Base-by-base conservation (phyloP, 345 rosid species). In the Populus euphratica region DNA sequence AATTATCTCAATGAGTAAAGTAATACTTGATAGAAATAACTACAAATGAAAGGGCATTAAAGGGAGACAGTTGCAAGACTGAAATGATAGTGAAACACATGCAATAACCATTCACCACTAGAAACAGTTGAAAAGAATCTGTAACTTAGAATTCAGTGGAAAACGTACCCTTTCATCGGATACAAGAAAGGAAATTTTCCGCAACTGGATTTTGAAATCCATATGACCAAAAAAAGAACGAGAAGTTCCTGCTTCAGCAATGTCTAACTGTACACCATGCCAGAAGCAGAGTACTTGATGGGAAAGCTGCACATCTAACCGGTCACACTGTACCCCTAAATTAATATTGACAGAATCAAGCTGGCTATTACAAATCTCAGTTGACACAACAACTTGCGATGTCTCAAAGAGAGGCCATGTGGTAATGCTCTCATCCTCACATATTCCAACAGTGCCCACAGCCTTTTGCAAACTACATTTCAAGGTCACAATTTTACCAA, bases 91-190 rank as follows among this genome's bases (percentile, higher is more conserved):
- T 10, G 75, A 68, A 73, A 61, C 31, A 79, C 36, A 59, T 52
- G 7, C 9, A 61, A 70, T 74, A 62, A 64, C 72, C 65, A 50
- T 78, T 75, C 62, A 76, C 31, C 56, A 66, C 23, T 44, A 69
- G 20, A 73, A 80, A 39, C 68, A 68, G 44, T 21, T 31, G 35
- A 41, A 54, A 11, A 68, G 49, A 77, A 35, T 18, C 41, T 12
- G 29, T 49, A 29, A 31, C 16, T 41, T 41, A 27, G 47, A 20
- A 67, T 69, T 38, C 52, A 84, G 43, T 41, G 47, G 62, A 23
- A 63, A 71, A 63, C 86, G 21, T 90, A 94, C 98, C 95, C 90
- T 89, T 85, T 93, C 97, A 86, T 93, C 98, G 81, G 95, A 90
- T 78, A 93, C 81, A 73, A 91, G 88, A 76, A 93, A 82, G 75